Evolutionary conservation across 352 stramenopile genomes (phyloP).

Genomic region (Phytophthora rubi): DNA sequence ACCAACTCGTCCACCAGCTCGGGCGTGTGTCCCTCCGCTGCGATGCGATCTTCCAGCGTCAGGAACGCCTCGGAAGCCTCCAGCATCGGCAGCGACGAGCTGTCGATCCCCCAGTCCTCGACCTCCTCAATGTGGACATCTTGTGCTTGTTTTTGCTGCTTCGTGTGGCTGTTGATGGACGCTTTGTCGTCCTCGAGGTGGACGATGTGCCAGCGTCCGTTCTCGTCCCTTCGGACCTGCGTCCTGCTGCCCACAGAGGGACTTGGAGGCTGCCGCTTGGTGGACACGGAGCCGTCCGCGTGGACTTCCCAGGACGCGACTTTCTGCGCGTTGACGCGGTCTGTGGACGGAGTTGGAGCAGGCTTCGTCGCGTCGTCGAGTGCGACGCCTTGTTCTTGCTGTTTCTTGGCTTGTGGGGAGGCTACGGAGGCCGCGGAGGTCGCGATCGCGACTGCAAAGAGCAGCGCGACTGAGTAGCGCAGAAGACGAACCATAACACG

Average conservation of each 20-base stretch:
- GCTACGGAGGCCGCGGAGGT: slow-evolving; percentile 2
- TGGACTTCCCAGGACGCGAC: slow-evolving; percentile 31
- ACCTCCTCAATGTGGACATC: slow-evolving; percentile 5
- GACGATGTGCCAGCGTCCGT: slow-evolving; percentile 23
- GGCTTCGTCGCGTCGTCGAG: slow-evolving; percentile 3
- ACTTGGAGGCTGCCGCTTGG: slow-evolving; percentile 3
- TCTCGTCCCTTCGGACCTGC: slow-evolving; percentile 15
- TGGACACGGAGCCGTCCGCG: slow-evolving; percentile 29
- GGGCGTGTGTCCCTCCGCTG: slow-evolving; percentile 46
- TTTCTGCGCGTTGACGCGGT: background rate
- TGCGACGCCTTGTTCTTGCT: slow-evolving; percentile 2
- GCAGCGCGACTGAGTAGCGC: slow-evolving; percentile 1
- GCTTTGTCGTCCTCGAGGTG: slow-evolving; percentile 1
- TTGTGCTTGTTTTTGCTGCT: background rate
- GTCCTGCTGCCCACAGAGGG: slow-evolving; percentile 11
- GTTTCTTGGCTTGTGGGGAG: slow-evolving; percentile 20
- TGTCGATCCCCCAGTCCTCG: slow-evolving; percentile 16
- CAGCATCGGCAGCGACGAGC: slow-evolving; percentile 13
- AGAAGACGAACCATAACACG: slow-evolving; percentile 8
- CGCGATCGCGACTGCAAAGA: slow-evolving; percentile 13
- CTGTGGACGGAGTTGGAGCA: slow-evolving; percentile 9
- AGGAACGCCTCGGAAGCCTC: slow-evolving; percentile 59
- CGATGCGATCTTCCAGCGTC: slow-evolving; percentile 56
- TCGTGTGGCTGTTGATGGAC: background rate
- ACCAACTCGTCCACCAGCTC: slow-evolving; percentile 48